Evolutionary conservation across 768 basidiomycete species (phyloP).

Genomic region (Rhodotorula babjevae): DNA sequence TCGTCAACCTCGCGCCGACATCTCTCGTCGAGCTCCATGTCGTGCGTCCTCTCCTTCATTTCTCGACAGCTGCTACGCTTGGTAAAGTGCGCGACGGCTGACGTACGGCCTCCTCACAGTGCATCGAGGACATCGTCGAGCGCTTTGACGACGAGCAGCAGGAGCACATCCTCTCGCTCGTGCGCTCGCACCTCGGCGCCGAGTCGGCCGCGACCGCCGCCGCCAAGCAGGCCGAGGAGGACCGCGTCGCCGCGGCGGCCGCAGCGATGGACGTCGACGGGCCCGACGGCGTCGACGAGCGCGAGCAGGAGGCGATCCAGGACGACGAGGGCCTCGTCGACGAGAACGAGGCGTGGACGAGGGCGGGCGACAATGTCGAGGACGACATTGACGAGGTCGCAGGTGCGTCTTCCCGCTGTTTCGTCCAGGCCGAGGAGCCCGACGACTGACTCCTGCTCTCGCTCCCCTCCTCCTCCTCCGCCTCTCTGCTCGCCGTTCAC

Average conservation of each 20-base stretch:
- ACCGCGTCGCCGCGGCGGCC: constrained; percentile 42
- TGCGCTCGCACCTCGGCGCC: constrained; percentile 29
- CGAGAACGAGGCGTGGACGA: not conserved
- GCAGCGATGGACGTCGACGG: constrained; percentile 18
- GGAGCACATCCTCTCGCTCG: constrained; percentile 28
- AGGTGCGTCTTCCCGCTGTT: too few species aligned
- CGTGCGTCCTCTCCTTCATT: constrained; percentile 53
- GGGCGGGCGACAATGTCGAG: constrained; percentile 20
- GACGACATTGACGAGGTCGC: constrained; percentile 23
- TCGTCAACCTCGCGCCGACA: constrained; percentile 83
- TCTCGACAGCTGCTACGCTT: not conserved
- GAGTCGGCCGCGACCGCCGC: constrained; percentile 21
- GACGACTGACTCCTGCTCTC: too few species aligned
- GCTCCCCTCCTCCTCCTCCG: too few species aligned
- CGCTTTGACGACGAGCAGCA: constrained; percentile 67
- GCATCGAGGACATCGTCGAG: constrained; percentile 85
- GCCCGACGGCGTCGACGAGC: constrained; percentile 37
- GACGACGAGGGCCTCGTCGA: constrained; percentile 19
- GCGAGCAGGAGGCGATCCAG: constrained; percentile 14
- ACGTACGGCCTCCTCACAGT: constrained; percentile 51
- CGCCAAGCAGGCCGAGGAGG: constrained; percentile 40
- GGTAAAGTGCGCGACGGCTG: too few species aligned
- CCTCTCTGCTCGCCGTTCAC: too few species aligned
- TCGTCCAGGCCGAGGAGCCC: too few species aligned
- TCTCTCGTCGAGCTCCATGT: constrained; percentile 81